Base-by-base conservation (phyloP, 2,329 filamentous ascomycete genomes). In the Geosmithia putterillii region DNA sequence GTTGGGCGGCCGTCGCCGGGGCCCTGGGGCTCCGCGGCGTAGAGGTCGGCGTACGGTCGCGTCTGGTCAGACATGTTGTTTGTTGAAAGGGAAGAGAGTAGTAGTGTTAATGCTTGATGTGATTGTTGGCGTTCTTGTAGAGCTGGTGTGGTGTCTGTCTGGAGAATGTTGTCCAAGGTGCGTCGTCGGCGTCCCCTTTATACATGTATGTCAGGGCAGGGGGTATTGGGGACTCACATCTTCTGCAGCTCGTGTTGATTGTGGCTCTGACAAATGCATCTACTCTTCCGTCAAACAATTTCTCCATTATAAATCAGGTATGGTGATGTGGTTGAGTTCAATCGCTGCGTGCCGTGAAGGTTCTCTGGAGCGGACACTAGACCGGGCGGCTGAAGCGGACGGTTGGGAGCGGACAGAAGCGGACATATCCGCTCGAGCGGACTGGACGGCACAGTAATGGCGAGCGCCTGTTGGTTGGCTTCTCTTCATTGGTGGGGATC, bases 1-100 rank as follows among this genome's bases (percentile, higher is more conserved):
- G 50, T 48, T 8, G 50, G 50, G 5, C 50, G 47, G 6, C 36
- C 32, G 25, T 52, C 50, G 7, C 50, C 50, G n/a, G 49, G 46
- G 3, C 50, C 49, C 15, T 38, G n/a, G 23, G 35, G 40, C 14
- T 38, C 22, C n/a, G 20, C 36, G 23, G 10, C 5, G 9, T 44
- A 34, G 2, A 21, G 15, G 15, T 19, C 38, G 7, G 43, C 43
- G 17, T 44, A 44, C 7, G 41, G 32, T 8, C 18, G 25, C 5
- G 21, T 2, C 10, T 23, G 28, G 17, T 42, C 19, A 3, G 41
- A 32, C 25, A 36, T 36, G 14, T 17, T 36, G 25, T 7, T 32
- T 32, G 10, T 6, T 32, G 23, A 25, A 25, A 25, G 10, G 10
- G 23, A 25, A 25, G 6, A 10, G 10, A 25, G 23, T 25, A 25